Percentiles rank a stretch among this genome's conserved stretches.
These are phyloP conservation scores for Lagenidium sp. DNA, from an alignment of 352 stramenopile genomes.

Conservation along the genomic window DNA sequence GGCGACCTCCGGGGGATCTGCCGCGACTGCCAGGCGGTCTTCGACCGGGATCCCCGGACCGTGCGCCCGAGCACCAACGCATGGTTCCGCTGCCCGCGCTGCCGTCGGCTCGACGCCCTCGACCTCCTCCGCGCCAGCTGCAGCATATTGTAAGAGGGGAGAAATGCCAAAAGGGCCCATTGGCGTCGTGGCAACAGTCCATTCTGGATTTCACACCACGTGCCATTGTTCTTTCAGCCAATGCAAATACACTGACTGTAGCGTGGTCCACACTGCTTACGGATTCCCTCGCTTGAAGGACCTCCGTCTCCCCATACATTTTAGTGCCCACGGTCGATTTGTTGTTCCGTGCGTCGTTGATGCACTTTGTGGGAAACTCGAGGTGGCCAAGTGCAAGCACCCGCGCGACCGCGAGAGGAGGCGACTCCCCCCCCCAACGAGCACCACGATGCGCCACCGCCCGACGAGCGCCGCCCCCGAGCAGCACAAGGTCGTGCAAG, in stretches of 20 bases:
- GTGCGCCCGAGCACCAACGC: constrained; percentile 52
- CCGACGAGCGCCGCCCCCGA: not conserved
- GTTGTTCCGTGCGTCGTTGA: too few relatives aligned
- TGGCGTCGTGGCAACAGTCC: not conserved
- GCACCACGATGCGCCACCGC: not conserved
- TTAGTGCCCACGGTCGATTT: too few relatives aligned
- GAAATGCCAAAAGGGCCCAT: not conserved
- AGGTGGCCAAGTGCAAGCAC: too few relatives aligned
- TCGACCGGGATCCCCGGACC: constrained; percentile 43
- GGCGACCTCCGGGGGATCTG: constrained; percentile 33
- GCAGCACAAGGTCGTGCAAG: constrained; percentile 4
- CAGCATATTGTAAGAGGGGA: too few relatives aligned
- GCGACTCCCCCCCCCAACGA: constrained; percentile 1
- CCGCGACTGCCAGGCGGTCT: constrained; percentile 48
- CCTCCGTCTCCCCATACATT: too few relatives aligned
- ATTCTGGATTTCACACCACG: not conserved
- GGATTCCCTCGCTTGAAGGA: too few relatives aligned
- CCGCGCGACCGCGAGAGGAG: too few relatives aligned
- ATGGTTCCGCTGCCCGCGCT: constrained; percentile 61
- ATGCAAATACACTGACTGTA: too few relatives aligned
- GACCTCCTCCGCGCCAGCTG: constrained; percentile 47
- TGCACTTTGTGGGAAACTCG: too few relatives aligned
- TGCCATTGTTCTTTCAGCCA: not conserved
- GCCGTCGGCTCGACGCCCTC: constrained; percentile 36
- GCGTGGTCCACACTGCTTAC: too few relatives aligned